Evolutionary conservation across 148 eudicot genomes (phyloP).

Genomic region (Rhododendron williamsianum): DNA sequence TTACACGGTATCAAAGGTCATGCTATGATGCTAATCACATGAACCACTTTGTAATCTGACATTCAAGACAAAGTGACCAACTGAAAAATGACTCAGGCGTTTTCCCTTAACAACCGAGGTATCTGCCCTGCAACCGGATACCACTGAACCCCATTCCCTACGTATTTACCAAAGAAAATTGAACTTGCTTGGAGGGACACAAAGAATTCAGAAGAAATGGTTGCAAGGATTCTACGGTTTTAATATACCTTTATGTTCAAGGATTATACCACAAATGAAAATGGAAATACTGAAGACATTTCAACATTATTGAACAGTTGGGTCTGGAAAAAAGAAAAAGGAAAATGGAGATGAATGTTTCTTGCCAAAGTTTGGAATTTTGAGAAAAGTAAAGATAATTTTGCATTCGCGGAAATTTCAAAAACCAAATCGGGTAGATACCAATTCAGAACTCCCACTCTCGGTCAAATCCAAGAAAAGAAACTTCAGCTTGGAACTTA

Average conservation of each 20-base stretch:
- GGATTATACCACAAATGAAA: background rate
- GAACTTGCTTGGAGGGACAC: too few species aligned
- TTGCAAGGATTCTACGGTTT: background rate
- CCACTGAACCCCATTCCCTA: background rate
- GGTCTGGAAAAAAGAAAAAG: background rate
- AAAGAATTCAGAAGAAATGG: background rate
- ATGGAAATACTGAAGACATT: background rate
- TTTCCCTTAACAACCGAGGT: background rate
- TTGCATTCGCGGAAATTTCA: background rate
- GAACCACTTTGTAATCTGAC: background rate
- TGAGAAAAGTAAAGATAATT: background rate
- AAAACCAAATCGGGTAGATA: background rate
- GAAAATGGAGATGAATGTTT: background rate
- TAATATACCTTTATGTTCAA: background rate
- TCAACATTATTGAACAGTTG: background rate
- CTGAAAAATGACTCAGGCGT: background rate
- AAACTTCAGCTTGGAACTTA: background rate
- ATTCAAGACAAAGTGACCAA: background rate
- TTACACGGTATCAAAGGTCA: background rate
- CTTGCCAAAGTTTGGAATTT: background rate
- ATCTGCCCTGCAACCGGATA: background rate
- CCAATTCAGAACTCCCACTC: background rate
- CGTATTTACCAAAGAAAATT: too few species aligned
- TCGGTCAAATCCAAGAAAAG: background rate
- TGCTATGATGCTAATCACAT: background rate